Base-by-base conservation (phyloP, 192 early-diverging fungal species). In the Backusella liffmaniae region DNA sequence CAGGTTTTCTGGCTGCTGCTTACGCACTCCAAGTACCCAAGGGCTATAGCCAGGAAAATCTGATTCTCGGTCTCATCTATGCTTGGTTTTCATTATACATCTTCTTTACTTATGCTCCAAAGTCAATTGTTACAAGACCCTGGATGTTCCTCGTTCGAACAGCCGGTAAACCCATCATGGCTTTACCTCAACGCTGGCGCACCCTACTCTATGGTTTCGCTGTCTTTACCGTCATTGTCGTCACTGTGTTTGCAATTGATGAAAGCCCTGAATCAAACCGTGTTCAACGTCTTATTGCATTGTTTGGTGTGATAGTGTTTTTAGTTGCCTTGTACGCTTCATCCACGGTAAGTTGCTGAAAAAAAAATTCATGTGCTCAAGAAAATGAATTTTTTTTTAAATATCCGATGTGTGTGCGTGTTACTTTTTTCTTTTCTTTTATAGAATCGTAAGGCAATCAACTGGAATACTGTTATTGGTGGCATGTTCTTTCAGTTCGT, bases 401-500 rank as follows among this genome's bases (percentile, higher is more conserved):
- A 62, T 29, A 62, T 62, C 56, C 56, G 56, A 62, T 13, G 12
- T 49, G 46, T 49, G 42, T 15, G 16, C 18, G 46, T 49, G 46
- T 49, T 49, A 49, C 46, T 62, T 23, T 62, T 59, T 13, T 62
- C 29, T 26, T 26, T 59, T 32, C 26, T 32, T 32, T 32, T 32
- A 13, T 62, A 62, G 56, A 85, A 94, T 80, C 88, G 86, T 70
- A 84, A 79, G 37, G 77, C 83, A 29, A 91, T 97, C 67, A 85
- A 89, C 76, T 93, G 94, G 92, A 89, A 88, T 77, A 94, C 93
- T 5, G 90, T 96, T 18, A 73, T 86, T n/a, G 81, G 86, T 67
- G 94, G 93, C 15, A 79, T 92, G 36, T 79, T 94, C 35, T 44
- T 93, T 67, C 94, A 97, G 82, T 93, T 92, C 79, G 72, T 94